phyloP scores from a whole-genome alignment of 495 filamentous ascomycete genomes.

The Penicillium paradoxum region DNA sequence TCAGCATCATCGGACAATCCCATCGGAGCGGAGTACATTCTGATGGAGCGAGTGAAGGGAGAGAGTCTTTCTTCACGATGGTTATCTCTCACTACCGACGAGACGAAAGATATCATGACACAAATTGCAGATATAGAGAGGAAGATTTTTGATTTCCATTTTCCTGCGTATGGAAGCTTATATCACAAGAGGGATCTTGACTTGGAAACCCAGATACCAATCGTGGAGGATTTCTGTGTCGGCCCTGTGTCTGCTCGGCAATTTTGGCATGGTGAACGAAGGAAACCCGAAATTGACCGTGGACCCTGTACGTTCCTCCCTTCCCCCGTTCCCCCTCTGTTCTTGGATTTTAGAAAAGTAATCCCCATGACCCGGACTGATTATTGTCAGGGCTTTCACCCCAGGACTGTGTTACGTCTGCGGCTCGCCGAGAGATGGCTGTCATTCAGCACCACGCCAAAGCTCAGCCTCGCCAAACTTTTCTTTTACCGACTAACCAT shows the following conservation, averaged over 20 bases:
- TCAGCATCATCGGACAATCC: slow-evolving; percentile 26
- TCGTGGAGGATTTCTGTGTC: slow-evolving; percentile 29
- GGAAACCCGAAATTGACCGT: slow-evolving; percentile 28
- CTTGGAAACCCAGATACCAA: slow-evolving; percentile 19
- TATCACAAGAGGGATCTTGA: slow-evolving; percentile 33
- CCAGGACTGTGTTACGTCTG: slow-evolving; percentile 27
- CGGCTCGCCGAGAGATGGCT: slow-evolving; percentile 31
- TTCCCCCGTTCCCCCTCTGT: slow-evolving; percentile 1
- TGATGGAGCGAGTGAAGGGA: slow-evolving; percentile 34
- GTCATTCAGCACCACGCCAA: slow-evolving; percentile 26
- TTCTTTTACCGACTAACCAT: slow-evolving; percentile 30
- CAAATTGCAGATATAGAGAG: slow-evolving; percentile 36
- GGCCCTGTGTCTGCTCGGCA: slow-evolving; percentile 31
- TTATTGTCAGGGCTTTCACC: slow-evolving; percentile 27
- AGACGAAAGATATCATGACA: slow-evolving; percentile 33
- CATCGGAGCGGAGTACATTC: slow-evolving; percentile 34
- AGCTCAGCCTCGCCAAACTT: slow-evolving; percentile 30
- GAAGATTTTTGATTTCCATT: slow-evolving; percentile 29
- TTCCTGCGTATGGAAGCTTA: slow-evolving; percentile 36
- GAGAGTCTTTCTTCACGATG: slow-evolving; percentile 34
- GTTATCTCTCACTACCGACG: slow-evolving; percentile 31
- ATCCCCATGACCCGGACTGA: slow-evolving; percentile 12
- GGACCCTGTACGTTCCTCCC: slow-evolving; percentile 32
- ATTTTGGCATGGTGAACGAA: slow-evolving; percentile 37
- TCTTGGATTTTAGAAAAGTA: not conserved